Evolutionary conservation across 148 eudicot species (phyloP).

Genomic region (Chenopodium suecicum): DNA sequence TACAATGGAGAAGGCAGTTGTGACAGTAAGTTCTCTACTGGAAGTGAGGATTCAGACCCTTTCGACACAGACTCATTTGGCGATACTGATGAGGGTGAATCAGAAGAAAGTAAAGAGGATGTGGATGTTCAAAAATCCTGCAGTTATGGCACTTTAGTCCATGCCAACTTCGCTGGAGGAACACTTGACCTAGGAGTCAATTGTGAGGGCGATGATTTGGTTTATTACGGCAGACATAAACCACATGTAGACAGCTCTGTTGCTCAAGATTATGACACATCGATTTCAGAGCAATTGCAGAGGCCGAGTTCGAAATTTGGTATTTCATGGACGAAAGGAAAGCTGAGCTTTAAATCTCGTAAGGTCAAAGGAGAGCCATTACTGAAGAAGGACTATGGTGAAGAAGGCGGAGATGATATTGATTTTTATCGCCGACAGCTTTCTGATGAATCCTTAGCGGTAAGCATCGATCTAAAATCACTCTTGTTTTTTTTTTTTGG

Average conservation of each 20-base stretch:
- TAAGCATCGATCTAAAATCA: constrained; percentile 26
- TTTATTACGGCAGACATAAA: constrained; percentile 48
- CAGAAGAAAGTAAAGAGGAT: constrained; percentile 48
- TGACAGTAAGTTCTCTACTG: constrained; percentile 45
- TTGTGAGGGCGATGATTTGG: constrained; percentile 44
- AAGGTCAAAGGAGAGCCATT: constrained; percentile 75
- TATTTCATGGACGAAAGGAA: constrained; percentile 69
- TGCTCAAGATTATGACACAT: constrained; percentile 26
- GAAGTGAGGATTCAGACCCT: constrained; percentile 53
- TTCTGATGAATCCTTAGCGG: constrained; percentile 50
- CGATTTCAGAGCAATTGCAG: constrained; percentile 27
- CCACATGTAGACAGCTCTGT: constrained; percentile 30
- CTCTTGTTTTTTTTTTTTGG: not conserved
- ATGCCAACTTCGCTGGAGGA: constrained; percentile 50
- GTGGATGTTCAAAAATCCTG: constrained; percentile 31
- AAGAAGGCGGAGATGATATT: constrained; percentile 87
- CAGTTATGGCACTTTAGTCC: constrained; percentile 51
- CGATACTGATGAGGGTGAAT: constrained; percentile 46
- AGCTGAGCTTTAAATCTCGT: constrained; percentile 60
- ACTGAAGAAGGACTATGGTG: constrained; percentile 57
- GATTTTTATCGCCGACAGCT: constrained; percentile 77
- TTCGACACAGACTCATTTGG: constrained; percentile 67
- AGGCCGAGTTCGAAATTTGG: constrained; percentile 42
- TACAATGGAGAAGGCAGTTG: constrained; percentile 48
- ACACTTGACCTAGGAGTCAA: constrained; percentile 27